Conservation (phyloP, 192 early-diverging fungal genomes). For the Coemansia sp. region DNA sequence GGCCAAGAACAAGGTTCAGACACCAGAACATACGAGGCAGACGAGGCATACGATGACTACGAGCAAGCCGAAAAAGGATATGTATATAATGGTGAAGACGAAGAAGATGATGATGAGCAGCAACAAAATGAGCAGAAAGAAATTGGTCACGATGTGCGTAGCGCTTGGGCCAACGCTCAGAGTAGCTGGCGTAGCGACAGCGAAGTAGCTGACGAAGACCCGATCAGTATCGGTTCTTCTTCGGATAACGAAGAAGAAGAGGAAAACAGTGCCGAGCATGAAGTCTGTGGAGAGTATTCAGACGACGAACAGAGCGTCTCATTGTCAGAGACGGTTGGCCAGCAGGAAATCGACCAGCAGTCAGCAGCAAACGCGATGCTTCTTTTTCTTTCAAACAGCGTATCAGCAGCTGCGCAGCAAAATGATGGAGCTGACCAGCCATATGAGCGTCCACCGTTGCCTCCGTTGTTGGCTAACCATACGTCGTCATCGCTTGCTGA, state of each 20-base stretch:
- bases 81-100: neutral
- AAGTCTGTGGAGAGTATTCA: too few species aligned
- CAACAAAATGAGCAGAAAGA: neutral
- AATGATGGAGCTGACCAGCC: conserved; percentile 11
- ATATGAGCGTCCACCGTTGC: conserved; percentile 14
- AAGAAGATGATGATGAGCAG: neutral
- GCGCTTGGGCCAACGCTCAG: neutral
- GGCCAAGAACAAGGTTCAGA: neutral
- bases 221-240: too few species aligned
- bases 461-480: neutral
- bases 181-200: neutral
- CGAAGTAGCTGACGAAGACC: neutral
- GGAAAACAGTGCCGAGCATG: too few species aligned
- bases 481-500: conserved; percentile 6
- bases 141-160: neutral
- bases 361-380: neutral
- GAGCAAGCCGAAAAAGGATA: neutral
- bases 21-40: neutral
- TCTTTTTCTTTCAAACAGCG: neutral
- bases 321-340: too few species aligned
- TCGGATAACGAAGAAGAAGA: too few species aligned
- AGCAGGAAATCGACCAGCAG: conserved; percentile 3
- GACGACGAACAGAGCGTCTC: too few species aligned
- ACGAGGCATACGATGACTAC: neutral
- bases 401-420: neutral